Percentiles rank a stretch among this genome's conserved stretches.
Conservation (phyloP, 345 rosid genomes). For the Rubroshorea leprosula region DNA sequence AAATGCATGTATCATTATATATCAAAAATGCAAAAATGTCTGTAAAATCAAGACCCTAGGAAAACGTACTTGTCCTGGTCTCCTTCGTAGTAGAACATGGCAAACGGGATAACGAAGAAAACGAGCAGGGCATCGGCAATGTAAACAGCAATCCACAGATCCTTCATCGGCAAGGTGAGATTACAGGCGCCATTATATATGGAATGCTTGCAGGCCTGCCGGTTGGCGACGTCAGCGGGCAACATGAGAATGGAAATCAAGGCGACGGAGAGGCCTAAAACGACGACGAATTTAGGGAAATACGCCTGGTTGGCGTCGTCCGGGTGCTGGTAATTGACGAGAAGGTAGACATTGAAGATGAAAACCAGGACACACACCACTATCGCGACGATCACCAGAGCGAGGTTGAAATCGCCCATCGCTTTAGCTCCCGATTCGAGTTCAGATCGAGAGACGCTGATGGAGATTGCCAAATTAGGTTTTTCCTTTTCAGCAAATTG, state of each 20-base stretch:
- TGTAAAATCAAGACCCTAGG: slow-evolving; percentile 13
- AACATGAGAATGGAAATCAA: slow-evolving; percentile 91
- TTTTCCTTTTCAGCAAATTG: slow-evolving; percentile 10
- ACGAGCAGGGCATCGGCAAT: slow-evolving; percentile 82
- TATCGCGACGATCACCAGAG: slow-evolving; percentile 92
- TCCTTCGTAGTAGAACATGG: slow-evolving; percentile 98
- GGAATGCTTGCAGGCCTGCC: slow-evolving; percentile 93
- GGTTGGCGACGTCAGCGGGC: slow-evolving; percentile 98
- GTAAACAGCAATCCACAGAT: slow-evolving; percentile 89
- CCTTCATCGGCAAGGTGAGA: slow-evolving; percentile 94
- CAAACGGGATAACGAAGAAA: slow-evolving; percentile 91
- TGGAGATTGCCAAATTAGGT: slow-evolving; percentile 21
- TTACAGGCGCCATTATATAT: slow-evolving; percentile 91
- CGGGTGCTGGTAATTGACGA: slow-evolving; percentile 97
- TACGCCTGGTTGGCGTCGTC: slow-evolving; percentile 98
- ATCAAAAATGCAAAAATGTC: neutral
- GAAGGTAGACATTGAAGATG: slow-evolving; percentile 86
- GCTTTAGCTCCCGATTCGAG: slow-evolving; percentile 30
- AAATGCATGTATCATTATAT: neutral
- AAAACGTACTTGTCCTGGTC: slow-evolving; percentile 92
- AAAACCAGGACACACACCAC: slow-evolving; percentile 84
- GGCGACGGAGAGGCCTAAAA: slow-evolving; percentile 80
- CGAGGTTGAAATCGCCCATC: slow-evolving; percentile 99
- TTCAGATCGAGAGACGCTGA: slow-evolving; percentile 17
- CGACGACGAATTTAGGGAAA: slow-evolving; percentile 95